These are phyloP conservation scores for Termitomyces sp. DNA, from an alignment of 768 basidiomycete genomes.

Conservation along the genomic window DNA sequence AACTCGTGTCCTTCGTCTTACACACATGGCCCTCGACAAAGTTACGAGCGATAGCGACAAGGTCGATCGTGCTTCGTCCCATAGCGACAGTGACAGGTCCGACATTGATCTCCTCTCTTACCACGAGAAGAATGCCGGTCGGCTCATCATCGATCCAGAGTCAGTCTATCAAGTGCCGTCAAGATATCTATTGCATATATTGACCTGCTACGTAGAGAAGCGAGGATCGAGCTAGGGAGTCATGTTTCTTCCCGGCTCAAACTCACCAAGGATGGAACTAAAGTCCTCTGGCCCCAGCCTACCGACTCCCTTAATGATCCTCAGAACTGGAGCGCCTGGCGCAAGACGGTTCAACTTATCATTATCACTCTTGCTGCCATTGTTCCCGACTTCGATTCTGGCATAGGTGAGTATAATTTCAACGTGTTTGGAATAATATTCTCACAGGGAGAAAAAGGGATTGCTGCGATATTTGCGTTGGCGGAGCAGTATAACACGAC, in stretches of 20 bases:
- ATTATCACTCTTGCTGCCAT: slow-evolving; percentile 63
- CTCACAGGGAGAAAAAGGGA: slow-evolving; percentile 35
- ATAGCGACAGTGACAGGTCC: slow-evolving; percentile 15
- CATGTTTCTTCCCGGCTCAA: slow-evolving; percentile 52
- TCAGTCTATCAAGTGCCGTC: slow-evolving; percentile 25
- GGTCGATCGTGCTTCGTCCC: slow-evolving; percentile 13
- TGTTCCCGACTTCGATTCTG: slow-evolving; percentile 67
- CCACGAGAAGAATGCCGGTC: slow-evolving; percentile 54
- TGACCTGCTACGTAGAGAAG: slow-evolving; percentile 42
- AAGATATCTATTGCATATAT: background rate
- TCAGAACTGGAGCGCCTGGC: slow-evolving; percentile 56
- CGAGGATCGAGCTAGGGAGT: slow-evolving; percentile 58
- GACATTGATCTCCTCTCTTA: slow-evolving; percentile 35
- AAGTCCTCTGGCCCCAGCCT: slow-evolving; percentile 70
- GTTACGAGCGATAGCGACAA: slow-evolving; percentile 15
- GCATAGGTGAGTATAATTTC: slow-evolving; percentile 43
- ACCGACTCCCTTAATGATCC: slow-evolving; percentile 60
- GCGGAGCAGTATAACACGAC: slow-evolving; percentile 54
- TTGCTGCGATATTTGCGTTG: slow-evolving; percentile 59
- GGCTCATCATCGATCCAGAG: slow-evolving; percentile 61
- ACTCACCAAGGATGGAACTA: slow-evolving; percentile 51
- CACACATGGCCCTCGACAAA: slow-evolving; percentile 24
- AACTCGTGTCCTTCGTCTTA: background rate
- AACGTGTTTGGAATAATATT: background rate
- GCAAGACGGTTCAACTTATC: slow-evolving; percentile 53